These are phyloP conservation scores for Scheffersomyces insectosa DNA, from an alignment of 1,139 yeast genomes.

Conservation along the genomic window DNA sequence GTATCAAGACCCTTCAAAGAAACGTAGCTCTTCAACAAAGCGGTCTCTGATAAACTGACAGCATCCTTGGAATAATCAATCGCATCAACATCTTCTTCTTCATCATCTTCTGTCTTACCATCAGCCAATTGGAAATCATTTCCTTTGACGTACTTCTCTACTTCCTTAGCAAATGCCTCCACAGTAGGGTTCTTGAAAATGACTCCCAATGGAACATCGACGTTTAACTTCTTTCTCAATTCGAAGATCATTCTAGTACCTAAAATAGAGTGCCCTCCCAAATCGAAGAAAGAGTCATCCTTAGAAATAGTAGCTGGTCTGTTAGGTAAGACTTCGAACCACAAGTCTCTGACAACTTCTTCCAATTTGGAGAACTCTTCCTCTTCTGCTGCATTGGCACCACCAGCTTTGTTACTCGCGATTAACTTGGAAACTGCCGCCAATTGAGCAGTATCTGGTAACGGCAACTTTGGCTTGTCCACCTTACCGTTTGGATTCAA, in stretches of 20 bases:
- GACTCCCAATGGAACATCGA: conserved; percentile 86
- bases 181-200: conserved; percentile 89
- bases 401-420: conserved; percentile 29
- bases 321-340: conserved; percentile 85
- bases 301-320: conserved; percentile 76
- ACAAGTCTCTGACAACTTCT: conserved; percentile 68
- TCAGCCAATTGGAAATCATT: conserved; percentile 47
- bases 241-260: conserved; percentile 98
- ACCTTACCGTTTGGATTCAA: conserved; percentile 98
- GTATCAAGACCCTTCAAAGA: conserved; percentile 29
- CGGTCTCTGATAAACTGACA: conserved; percentile 44
- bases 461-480: conserved; percentile 95
- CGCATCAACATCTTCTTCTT: conserved; percentile 21
- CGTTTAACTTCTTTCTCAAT: conserved; percentile 71
- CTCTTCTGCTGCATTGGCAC: conserved; percentile 37
- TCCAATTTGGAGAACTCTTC: conserved; percentile 62
- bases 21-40: conserved; percentile 43
- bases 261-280: conserved; percentile 96
- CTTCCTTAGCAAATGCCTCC: conserved; percentile 71
- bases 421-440: conserved; percentile 58
- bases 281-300: conserved; percentile 89
- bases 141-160: conserved; percentile 55
- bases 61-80: conserved; percentile 80
- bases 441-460: conserved; percentile 88
- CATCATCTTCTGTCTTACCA: conserved; percentile 23